These are phyloP conservation scores for Allium cepa DNA, from an alignment of 106 monocot genomes.

Conservation along the genomic window DNA sequence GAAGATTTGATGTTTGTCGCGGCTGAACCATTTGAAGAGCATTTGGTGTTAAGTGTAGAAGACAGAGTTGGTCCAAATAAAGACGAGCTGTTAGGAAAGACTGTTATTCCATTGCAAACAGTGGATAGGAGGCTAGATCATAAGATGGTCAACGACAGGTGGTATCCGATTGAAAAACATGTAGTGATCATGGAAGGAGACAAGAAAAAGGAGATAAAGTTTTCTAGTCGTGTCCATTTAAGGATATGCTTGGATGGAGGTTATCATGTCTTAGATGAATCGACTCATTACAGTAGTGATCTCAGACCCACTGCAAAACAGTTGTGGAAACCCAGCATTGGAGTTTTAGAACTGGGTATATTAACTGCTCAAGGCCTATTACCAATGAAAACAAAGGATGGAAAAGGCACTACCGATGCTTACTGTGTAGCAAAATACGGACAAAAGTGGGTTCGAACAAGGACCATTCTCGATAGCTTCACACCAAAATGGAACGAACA, in stretches of 20 bases:
- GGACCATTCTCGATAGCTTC: constrained; percentile 50
- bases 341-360: constrained; percentile 59
- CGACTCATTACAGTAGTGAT: constrained; percentile 56
- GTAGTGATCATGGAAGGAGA: constrained; percentile 35
- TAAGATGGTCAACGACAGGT: constrained; percentile 35
- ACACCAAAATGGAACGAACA: constrained; percentile 68
- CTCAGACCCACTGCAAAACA: constrained; percentile 50
- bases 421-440: constrained; percentile 81
- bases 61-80: constrained; percentile 38
- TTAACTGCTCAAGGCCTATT: constrained; percentile 35
- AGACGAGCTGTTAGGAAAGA: constrained; percentile 50
- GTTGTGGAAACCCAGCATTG: constrained; percentile 52
- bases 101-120: constrained; percentile 24
- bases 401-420: constrained; percentile 45
- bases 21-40: constrained; percentile 72
- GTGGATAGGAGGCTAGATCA: constrained; percentile 57
- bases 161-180: constrained; percentile 61
- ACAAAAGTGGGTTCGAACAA: constrained; percentile 70
- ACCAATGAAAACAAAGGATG: constrained; percentile 58
- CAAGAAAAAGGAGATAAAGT: constrained; percentile 34
- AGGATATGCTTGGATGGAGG: constrained; percentile 59
- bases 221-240: constrained; percentile 52
- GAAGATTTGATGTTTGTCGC: constrained; percentile 70
- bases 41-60: constrained; percentile 43
- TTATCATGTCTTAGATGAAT: constrained; percentile 66